These are phyloP conservation scores for Aspergillus jensenii DNA, from an alignment of 2,329 filamentous ascomycete species.

Conservation along the genomic window DNA sequence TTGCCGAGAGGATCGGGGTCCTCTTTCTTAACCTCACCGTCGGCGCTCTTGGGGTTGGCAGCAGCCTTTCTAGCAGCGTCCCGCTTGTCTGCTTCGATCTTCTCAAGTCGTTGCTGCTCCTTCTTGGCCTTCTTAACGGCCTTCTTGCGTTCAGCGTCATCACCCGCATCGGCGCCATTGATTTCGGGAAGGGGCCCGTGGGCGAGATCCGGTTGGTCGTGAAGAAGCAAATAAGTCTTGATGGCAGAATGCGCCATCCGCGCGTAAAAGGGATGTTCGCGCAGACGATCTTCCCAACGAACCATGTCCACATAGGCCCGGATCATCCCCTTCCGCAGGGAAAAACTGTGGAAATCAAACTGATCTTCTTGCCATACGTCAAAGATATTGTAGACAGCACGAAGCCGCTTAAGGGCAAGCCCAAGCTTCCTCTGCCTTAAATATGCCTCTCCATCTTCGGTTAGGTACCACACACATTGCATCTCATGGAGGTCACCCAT, in stretches of 20 bases:
- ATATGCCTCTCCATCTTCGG: conserved; percentile 90
- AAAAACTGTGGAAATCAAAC: conserved; percentile 98
- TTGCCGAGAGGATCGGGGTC: conserved; percentile 84
- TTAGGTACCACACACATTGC: conserved; percentile 97
- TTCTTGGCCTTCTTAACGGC: conserved; percentile 87
- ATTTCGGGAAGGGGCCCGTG: conserved; percentile 58
- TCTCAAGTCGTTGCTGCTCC: conserved; percentile 70
- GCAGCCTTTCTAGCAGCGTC: conserved; percentile 77
- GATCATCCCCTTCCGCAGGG: conserved; percentile 93
- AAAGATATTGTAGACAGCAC: conserved; percentile 86
- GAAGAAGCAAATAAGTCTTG: conserved; percentile 73
- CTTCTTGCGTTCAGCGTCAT: conserved; percentile 74
- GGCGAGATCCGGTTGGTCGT: conserved; percentile 68
- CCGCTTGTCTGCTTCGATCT: conserved; percentile 77
- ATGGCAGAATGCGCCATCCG: conserved; percentile 80
- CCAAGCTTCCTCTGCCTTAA: conserved; percentile 77
- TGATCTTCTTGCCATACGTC: conserved; percentile 98
- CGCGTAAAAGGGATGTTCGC: conserved; percentile 90
- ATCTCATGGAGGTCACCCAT: conserved; percentile 92
- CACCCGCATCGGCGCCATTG: conserved; percentile 51
- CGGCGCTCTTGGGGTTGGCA: conserved; percentile 57
- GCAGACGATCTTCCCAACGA: conserved; percentile 87
- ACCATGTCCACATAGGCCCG: conserved; percentile 95
- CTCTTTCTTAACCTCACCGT: conserved; percentile 72
- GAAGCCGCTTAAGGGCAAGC: conserved; percentile 88